Conservation (phyloP, 805 yeast genomes). For the Saccharomycopsis sp. region DNA sequence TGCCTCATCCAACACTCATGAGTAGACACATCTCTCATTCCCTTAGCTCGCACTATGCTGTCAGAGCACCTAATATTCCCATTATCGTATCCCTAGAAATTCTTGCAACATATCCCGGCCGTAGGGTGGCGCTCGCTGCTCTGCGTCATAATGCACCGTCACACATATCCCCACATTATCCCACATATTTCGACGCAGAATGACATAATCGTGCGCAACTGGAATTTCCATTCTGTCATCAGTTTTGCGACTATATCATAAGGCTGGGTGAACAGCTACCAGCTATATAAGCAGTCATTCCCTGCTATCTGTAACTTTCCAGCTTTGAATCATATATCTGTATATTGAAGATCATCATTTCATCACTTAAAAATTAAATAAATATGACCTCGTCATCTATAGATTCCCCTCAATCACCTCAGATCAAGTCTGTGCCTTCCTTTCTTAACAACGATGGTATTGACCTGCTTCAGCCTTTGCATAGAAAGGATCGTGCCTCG, state of each 20-base stretch:
- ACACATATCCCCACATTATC: not conserved
- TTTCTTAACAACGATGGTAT: conserved; percentile 70
- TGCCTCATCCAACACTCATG: no score
- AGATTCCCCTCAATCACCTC: conserved; percentile 10
- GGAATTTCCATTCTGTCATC: not conserved
- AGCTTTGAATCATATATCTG: not conserved
- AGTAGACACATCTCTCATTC: no score
- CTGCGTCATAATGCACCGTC: not conserved
- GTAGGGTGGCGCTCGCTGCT: no score
- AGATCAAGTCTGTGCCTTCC: conserved; percentile 29
- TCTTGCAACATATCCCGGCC: no score
- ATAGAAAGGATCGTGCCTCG: conserved; percentile 56
- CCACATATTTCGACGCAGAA: not conserved
- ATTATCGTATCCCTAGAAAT: no score
- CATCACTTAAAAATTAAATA: no score
- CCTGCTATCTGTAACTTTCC: not conserved
- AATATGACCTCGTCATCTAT: not conserved
- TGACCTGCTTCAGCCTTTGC: conserved; percentile 56
- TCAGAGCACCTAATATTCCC: no score
- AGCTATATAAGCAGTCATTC: not conserved
- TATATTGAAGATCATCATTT: no score
- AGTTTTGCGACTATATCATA: not conserved
- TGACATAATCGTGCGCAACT: not conserved
- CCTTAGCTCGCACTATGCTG: no score
- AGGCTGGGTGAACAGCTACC: not conserved